Percentiles rank a stretch among this genome's conserved stretches.
These are phyloP conservation scores for Ogataea haglerorum DNA, from an alignment of 805 yeast genomes.

Conservation along the genomic window DNA sequence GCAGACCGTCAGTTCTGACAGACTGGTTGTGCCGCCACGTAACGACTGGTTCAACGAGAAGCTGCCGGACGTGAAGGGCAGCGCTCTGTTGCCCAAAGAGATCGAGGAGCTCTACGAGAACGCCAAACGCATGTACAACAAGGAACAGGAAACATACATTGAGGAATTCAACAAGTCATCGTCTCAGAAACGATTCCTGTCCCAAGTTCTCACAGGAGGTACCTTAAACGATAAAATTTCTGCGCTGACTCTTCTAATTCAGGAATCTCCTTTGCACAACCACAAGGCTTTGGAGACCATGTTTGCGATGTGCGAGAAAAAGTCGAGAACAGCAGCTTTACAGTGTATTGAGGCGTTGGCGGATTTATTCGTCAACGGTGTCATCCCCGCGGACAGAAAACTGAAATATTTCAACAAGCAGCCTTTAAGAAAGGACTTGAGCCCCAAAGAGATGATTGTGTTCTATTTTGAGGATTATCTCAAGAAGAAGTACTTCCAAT, in stretches of 20 bases:
- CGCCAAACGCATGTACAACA: conserved; percentile 63
- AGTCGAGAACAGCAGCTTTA: conserved; percentile 87
- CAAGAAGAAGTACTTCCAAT: conserved; percentile 69
- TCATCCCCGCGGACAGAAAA: conserved; percentile 85
- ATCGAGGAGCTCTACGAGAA: conserved; percentile 58
- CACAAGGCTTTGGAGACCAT: conserved; percentile 78
- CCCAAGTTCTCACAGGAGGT: conserved; percentile 87
- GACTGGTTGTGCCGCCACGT: conserved; percentile 56
- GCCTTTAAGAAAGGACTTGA: conserved; percentile 43
- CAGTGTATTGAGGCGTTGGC: conserved; percentile 87
- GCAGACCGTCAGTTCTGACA: conserved; percentile 53
- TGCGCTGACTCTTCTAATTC: conserved; percentile 86
- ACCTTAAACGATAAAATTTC: conserved; percentile 93
- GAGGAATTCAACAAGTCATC: conserved; percentile 71
- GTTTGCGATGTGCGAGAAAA: conserved; percentile 77
- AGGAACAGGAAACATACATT: conserved; percentile 67
- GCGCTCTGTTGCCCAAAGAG: conserved; percentile 46
- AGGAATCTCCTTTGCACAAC: conserved; percentile 93
- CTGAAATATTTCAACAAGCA: conserved; percentile 77
- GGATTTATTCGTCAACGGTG: conserved; percentile 81
- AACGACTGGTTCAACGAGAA: conserved; percentile 70
- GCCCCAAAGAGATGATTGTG: conserved; percentile 59
- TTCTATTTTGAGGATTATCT: conserved; percentile 88
- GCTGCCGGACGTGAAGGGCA: conserved; percentile 23
- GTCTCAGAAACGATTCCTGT: conserved; percentile 82